These are phyloP conservation scores for Apiospora kogelbergensis DNA, from an alignment of 2,329 filamentous ascomycete species.

Conservation along the genomic window DNA sequence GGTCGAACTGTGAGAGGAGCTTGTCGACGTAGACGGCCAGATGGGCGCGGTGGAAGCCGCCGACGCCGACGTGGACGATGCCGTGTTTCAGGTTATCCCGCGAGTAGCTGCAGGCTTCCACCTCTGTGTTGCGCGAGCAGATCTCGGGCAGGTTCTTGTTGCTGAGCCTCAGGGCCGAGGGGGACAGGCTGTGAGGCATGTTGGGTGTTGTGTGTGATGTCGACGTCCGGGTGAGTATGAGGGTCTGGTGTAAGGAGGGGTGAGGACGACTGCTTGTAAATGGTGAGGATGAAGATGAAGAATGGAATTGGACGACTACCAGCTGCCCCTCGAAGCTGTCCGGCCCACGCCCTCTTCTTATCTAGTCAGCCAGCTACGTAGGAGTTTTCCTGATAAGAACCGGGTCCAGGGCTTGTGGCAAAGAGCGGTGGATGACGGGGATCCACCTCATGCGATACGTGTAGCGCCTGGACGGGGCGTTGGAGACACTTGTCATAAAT, in stretches of 20 bases:
- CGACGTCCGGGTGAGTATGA: neutral
- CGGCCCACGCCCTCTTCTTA: neutral
- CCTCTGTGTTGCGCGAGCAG: conserved; percentile 12
- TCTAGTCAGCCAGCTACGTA: neutral
- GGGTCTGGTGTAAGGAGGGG: neutral
- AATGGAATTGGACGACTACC: neutral
- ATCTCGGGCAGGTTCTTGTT: conserved; percentile 39
- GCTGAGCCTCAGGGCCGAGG: conserved; percentile 36
- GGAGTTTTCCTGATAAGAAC: neutral
- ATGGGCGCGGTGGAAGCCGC: conserved; percentile 55
- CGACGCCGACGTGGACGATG: conserved; percentile 54
- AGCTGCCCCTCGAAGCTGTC: neutral
- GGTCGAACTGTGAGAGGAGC: conserved; percentile 45
- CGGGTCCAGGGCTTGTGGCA: conserved; percentile 3
- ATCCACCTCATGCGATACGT: neutral
- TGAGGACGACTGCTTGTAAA: neutral
- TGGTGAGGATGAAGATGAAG: neutral
- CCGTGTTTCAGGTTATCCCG: conserved; percentile 50
- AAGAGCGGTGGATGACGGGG: conserved; percentile 7
- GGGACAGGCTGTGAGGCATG: conserved; percentile 7
- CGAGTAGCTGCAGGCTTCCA: conserved; percentile 43
- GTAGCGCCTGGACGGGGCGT: conserved; percentile 1
- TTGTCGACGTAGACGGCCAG: conserved; percentile 52
- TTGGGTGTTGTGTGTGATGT: neutral
- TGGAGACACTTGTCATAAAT: conserved; percentile 6